phyloP scores from a whole-genome alignment of 306 rosid genomes.

The Dryas alaskensis region DNA sequence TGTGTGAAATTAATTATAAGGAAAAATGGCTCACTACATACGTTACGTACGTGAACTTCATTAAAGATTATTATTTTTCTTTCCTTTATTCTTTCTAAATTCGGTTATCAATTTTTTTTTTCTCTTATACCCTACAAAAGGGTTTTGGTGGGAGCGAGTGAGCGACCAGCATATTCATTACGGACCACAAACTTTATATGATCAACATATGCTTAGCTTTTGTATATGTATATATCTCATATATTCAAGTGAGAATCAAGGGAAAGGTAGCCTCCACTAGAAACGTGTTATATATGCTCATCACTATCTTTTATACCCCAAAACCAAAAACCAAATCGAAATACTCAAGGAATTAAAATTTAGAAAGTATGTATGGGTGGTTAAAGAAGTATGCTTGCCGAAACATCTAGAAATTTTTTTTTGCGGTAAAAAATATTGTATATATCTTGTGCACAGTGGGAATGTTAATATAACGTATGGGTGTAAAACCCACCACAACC shows the following conservation, averaged over 20 bases:
- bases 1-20: no score
- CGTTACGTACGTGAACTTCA: no score
- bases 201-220: background rate
- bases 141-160: slow-evolving; percentile 30
- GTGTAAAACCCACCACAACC: no score
- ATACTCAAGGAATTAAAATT: background rate
- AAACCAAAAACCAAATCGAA: background rate
- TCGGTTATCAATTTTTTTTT: no score
- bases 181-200: slow-evolving; percentile 28
- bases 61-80: background rate
- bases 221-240: background rate
- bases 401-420: no score
- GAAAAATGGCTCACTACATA: no score
- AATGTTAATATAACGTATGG: no score
- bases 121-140: slow-evolving; percentile 4
- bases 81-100: background rate
- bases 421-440: no score
- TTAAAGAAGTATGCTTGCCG: no score
- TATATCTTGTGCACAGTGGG: no score
- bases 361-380: background rate
- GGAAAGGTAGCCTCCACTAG: slow-evolving; percentile 34
- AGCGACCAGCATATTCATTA: slow-evolving; percentile 21
- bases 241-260: slow-evolving; percentile 29
- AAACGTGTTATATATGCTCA: slow-evolving; percentile 23
- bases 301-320: slow-evolving; percentile 18